These are phyloP conservation scores for Patellifolia procumbens DNA, from an alignment of 179 eudicot genomes.

Conservation along the genomic window DNA sequence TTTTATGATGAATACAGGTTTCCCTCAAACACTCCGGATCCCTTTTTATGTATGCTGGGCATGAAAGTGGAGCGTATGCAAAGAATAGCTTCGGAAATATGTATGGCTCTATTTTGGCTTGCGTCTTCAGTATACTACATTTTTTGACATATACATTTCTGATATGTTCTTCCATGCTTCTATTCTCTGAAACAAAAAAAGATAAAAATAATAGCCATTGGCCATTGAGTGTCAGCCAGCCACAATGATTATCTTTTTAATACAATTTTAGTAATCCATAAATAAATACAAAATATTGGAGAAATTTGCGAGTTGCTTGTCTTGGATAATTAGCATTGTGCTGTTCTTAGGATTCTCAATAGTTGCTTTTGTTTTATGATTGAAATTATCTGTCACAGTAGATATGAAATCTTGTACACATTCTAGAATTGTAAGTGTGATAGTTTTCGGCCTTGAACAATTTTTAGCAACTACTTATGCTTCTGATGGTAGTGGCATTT, in stretches of 20 bases:
- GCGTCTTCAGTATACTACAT: background rate
- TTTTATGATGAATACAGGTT: conserved; percentile 52
- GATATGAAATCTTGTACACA: background rate
- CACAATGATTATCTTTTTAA: background rate
- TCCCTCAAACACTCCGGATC: conserved; percentile 99
- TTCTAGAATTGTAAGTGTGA: background rate
- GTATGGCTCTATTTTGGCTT: conserved; percentile 43
- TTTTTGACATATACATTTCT: background rate
- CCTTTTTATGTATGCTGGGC: conserved; percentile 98
- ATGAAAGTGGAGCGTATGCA: conserved; percentile 97
- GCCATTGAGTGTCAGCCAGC: background rate
- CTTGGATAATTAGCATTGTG: background rate
- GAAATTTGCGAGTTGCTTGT: background rate
- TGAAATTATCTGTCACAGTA: background rate
- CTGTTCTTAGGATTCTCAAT: background rate
- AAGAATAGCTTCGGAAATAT: conserved; percentile 95
- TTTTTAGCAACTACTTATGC: background rate
- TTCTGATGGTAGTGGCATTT: background rate
- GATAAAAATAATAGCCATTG: background rate
- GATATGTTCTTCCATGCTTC: background rate
- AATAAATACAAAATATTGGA: background rate
- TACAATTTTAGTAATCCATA: background rate
- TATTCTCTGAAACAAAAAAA: background rate
- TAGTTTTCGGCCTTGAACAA: background rate
- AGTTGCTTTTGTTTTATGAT: background rate